Conservation (phyloP, 352 stramenopile species). For the Phytophthora uliginosa region DNA sequence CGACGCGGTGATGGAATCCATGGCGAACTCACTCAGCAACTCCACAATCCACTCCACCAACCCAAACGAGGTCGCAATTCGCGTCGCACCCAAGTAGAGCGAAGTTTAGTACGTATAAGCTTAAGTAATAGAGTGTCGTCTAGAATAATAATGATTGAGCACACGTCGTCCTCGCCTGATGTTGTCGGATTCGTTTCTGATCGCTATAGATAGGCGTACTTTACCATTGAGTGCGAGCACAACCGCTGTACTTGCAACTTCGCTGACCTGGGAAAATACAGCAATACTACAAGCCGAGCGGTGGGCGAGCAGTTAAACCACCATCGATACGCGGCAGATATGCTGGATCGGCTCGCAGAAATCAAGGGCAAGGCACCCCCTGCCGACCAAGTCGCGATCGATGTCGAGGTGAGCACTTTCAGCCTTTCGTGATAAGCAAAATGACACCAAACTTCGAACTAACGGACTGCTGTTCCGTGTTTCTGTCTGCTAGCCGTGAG, state of each 20-base stretch:
- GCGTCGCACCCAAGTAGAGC: not conserved
- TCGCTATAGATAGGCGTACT: slow-evolving; percentile 10
- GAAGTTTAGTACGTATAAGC: not conserved
- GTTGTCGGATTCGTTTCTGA: slow-evolving; percentile 1
- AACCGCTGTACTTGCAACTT: slow-evolving; percentile 14
- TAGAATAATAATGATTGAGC: too few relatives aligned
- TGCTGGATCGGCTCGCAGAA: slow-evolving; percentile 81
- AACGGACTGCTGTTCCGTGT: not conserved
- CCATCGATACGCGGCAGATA: slow-evolving; percentile 21
- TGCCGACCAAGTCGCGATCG: slow-evolving; percentile 59
- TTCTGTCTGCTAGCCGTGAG: not conserved
- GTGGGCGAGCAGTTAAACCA: not conserved
- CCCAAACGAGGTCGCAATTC: not conserved
- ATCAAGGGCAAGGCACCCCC: slow-evolving; percentile 64
- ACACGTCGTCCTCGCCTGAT: slow-evolving; percentile 2
- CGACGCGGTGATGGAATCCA: slow-evolving; percentile 79
- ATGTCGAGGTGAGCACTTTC: slow-evolving; percentile 61
- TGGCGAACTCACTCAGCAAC: slow-evolving; percentile 61
- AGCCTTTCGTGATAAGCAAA: not conserved
- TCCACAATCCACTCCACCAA: not conserved
- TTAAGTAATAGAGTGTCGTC: not conserved
- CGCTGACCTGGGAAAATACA: slow-evolving; percentile 3
- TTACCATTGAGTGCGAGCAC: not conserved
- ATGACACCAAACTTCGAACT: not conserved
- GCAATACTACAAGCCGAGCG: not conserved